Base-by-base conservation (phyloP, 352 stramenopile genomes). In the Elongisporangium undulatum region DNA sequence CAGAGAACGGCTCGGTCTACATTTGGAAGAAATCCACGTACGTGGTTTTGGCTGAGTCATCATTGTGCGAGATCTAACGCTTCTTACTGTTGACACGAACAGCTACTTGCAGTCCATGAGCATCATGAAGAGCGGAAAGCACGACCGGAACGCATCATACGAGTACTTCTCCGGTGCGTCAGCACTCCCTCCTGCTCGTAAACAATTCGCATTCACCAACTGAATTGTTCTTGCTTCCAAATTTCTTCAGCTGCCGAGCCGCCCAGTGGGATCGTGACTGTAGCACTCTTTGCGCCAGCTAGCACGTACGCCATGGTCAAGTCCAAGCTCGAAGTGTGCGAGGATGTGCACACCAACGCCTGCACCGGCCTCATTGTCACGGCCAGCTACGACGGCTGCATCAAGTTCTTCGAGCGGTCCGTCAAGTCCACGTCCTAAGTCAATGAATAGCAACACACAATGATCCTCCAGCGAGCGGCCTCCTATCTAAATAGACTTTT, bases 291-390 rank as follows among this genome's bases (percentile, higher is more conserved):
- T 62, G 84, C 82, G 0, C 84, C 84, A 1, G 84, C 84, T 5
- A 94, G 84, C 65, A 91, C 84, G 16, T 91, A 79, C 49, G 84
- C 84, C 2, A 89, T 94, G 76, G 80, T 91, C 8, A 90, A 91
- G 49, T 85, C 77, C 19, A 83, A 89, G 56, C 73, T 89, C 13
- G 69, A 85, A n/a, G 71, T 70, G 21, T 71, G 63, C 51, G 78
- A 85, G 49, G 77, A 90, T 51, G 77, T 75, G 48, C 74, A 85
- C 26, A 72, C 74, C 17, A 87, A 90, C 57, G 74, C 82, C 17
- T 94, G 84, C 69, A 92, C 81, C 19, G 82, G 84, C 21, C 64
- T 90, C 39, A 87, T 94, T 56, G 84, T 92, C 34, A 88, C 80
- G 5, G 84, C 84, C n/a, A 94, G 76, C 63, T 94, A 94, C 59